Conservation (phyloP, 768 basidiomycete species). For the Rhodosporidiobolus sp. region DNA sequence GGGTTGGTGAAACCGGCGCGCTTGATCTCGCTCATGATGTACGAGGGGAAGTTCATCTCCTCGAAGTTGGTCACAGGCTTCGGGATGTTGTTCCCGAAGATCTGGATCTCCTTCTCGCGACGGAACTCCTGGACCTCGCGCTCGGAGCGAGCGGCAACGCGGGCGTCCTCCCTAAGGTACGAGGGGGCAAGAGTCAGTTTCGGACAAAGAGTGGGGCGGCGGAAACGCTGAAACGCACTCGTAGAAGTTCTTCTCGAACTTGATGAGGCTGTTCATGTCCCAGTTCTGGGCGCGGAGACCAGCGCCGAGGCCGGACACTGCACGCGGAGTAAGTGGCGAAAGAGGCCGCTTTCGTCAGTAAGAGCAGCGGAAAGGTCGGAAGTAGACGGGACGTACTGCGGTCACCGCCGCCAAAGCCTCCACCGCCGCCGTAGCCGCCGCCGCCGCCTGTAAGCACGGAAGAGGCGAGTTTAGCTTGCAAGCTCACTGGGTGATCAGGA, state of each 20-base stretch:
- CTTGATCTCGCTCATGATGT: constrained; percentile 86
- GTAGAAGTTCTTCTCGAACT: constrained; percentile 98
- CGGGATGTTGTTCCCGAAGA: constrained; percentile 83
- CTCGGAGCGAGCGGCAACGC: constrained; percentile 71
- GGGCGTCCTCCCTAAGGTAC: constrained; percentile 68
- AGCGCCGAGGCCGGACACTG: constrained; percentile 34
- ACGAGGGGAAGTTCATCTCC: constrained; percentile 93
- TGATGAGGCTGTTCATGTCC: constrained; percentile 66
- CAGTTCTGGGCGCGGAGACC: constrained; percentile 64
- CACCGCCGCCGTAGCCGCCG: constrained; percentile 51
- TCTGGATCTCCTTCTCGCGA: constrained; percentile 80
- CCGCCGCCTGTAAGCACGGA: constrained; percentile 33
- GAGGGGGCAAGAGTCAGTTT: constrained; percentile 8
- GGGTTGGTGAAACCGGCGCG: constrained; percentile 88
- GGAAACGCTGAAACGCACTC: constrained; percentile 36
- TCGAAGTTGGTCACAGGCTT: constrained; percentile 88
- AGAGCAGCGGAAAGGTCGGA: not conserved
- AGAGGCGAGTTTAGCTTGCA: not conserved
- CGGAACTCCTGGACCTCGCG: constrained; percentile 86
- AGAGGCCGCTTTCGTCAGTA: not conserved
- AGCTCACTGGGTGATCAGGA: constrained; percentile 14
- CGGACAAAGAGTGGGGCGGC: not conserved
- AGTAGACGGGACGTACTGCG: constrained; percentile 46
- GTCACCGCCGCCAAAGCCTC: constrained; percentile 62
- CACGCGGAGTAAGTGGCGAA: no score